Evolutionary conservation across 139 green algal genomes (phyloP), one percentile per base, ranked within the genome.

Genomic region (Diplosphaera chodatii): DNA sequence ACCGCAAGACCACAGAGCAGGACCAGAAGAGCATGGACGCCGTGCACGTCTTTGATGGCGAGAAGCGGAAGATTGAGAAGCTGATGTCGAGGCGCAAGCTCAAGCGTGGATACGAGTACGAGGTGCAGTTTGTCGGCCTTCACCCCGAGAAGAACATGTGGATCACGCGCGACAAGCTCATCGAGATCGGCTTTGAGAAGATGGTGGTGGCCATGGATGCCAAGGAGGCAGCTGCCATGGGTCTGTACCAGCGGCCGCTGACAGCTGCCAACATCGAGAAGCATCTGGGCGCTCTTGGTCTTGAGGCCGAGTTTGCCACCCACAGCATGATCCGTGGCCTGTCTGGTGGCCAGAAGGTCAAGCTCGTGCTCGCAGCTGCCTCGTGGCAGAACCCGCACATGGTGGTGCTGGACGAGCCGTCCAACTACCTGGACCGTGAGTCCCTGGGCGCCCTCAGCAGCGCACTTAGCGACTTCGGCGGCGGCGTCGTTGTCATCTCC

Each of bases 351-450:
- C 91, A 97, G 83, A 94, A 94, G 89, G 88, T 96, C 27, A 96
- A 96, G 87, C 77, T 95, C 48, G 90, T 97, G 73, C 77, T 96
- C 55, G 89, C 74, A 16, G 89, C 91, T 13, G 88, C 89, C 69
- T 91, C 88, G 76, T 95, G 89, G 89, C 87, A 41, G 23, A 88
- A 89, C 72, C 91, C 91, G 16, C 91, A 96, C 83, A 86, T 96
- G 41, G 77, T 96, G 29, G 86, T 95, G 72, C 85, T 96, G 78
- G 91, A 96, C 76, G 91, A 94, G 83, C 91, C 91, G 62, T 94
- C 89, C 77, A 96, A 96, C 82, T 96, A 94, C 84, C 84, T 96
- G 55, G 91, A 96, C 78, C 80, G 87, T 59, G 91, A 97, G 73
- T 90, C 90, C 29, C 81, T 97, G 37, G 91, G 88, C 67, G 91